Evolutionary conservation across 164 flowering plant genomes (phyloP).

Genomic region (Malania oleifera): DNA sequence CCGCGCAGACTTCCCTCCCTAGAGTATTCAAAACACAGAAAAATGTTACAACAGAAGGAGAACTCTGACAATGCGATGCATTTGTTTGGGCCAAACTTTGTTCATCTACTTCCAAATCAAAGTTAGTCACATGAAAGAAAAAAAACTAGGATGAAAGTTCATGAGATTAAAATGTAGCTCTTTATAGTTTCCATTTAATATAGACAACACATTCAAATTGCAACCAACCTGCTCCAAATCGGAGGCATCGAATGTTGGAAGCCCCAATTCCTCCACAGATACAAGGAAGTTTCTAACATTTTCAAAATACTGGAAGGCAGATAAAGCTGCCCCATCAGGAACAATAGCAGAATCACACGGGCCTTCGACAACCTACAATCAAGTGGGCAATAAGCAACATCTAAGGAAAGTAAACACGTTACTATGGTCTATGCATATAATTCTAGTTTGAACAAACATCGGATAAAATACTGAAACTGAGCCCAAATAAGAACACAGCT

Average conservation of each 20-base stretch:
- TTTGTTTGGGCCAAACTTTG: neutral
- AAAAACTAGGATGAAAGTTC: neutral
- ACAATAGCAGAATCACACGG: constrained; percentile 38
- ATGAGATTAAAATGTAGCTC: neutral
- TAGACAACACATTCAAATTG: neutral
- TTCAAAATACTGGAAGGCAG: constrained; percentile 61
- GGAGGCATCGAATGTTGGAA: constrained; percentile 41
- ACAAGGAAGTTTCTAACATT: constrained; percentile 62
- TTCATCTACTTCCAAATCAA: neutral
- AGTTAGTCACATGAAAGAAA: neutral
- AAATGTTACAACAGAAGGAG: neutral
- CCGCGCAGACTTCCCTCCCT: constrained; percentile 3
- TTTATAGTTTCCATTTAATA: neutral
- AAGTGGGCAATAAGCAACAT: neutral
- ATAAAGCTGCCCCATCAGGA: constrained; percentile 60
- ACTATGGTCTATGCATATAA: no score
- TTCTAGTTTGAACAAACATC: no score
- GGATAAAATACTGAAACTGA: no score
- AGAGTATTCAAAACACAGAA: neutral
- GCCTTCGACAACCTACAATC: constrained; percentile 51
- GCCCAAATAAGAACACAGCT: neutral
- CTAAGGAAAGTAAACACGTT: neutral
- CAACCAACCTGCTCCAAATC: constrained; percentile 53
- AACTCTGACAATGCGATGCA: neutral
- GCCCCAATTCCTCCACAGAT: constrained; percentile 3